Evolutionary conservation across 352 stramenopile genomes (phyloP), one percentile per base, ranked within the genome.

Genomic region (Globisporangium acanthophoron): DNA sequence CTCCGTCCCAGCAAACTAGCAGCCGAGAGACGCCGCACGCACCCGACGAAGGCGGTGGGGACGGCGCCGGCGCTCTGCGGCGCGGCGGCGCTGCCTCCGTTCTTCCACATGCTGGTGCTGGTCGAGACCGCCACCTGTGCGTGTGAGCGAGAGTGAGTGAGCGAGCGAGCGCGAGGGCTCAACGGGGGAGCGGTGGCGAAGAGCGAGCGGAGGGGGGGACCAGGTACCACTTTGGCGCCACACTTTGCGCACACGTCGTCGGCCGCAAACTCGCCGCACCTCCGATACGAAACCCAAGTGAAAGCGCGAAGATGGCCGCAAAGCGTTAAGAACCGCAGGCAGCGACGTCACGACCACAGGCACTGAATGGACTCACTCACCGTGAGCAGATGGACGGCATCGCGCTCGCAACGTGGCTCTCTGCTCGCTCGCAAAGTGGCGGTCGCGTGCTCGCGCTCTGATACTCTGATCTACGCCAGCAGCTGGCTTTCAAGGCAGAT

Each of bases 371-470:
- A 24, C 9, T 8, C 15, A n/a, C 41, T 8, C 7, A 48, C 43
- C 43, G 18, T 16, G 78, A 66, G 56, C 81, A 91, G 56, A 91
- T 88, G 56, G 67, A 72, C 54, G 80, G 76, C 80, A 90, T 90
- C 16, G 46, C 27, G 48, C n/a, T 20, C 41, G 21, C 52, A 49
- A 50, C 52, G 39, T 48, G n/a, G 43, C 43, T 16, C n/a, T 46
- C 24, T 37, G 33, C 33, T 37, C 33, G 33, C 5, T 37, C 33
- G 33, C 33, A 27, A 27, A 27, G 24, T 27, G 24, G 24, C 24
- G 24, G 24, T 46, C 40, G 15, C 15, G 15, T 12, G 16, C 40
- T 46, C 15, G 40, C 40, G 15, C n/a, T 46, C 15, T 46, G 15
- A 18, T 21, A 6, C n/a, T 46, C 15, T 46, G 15, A 18, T 21